Percentiles rank a stretch among this genome's conserved stretches.
phyloP scores from a whole-genome alignment of 2,329 filamentous ascomycete species.

The Aspergillus texensis region DNA sequence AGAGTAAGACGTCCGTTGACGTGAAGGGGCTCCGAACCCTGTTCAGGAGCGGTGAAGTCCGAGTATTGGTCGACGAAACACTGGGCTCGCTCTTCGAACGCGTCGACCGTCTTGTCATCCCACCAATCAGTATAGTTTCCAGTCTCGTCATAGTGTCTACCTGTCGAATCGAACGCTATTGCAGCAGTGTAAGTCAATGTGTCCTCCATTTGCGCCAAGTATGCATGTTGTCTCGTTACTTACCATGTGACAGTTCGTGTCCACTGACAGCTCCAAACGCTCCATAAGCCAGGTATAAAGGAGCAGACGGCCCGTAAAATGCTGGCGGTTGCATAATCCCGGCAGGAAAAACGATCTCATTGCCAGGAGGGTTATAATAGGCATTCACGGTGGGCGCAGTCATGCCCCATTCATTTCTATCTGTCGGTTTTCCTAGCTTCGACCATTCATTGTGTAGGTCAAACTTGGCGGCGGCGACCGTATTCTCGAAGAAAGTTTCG shows the following conservation, averaged over 20 bases:
- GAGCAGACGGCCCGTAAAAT: slow-evolving; percentile 62
- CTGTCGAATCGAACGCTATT: slow-evolving; percentile 66
- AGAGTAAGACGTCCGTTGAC: slow-evolving; percentile 67
- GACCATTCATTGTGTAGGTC: slow-evolving; percentile 57
- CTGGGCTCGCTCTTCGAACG: slow-evolving; percentile 61
- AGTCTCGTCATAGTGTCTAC: slow-evolving; percentile 65
- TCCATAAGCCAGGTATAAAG: slow-evolving; percentile 69
- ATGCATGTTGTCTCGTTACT: slow-evolving; percentile 10
- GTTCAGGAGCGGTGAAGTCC: slow-evolving; percentile 61
- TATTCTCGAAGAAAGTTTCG: slow-evolving; percentile 61
- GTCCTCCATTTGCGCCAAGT: not conserved
- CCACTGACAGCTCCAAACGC: slow-evolving; percentile 68
- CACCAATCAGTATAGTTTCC: slow-evolving; percentile 70
- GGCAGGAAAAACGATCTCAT: slow-evolving; percentile 70
- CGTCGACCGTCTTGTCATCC: slow-evolving; percentile 61
- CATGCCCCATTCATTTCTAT: slow-evolving; percentile 64
- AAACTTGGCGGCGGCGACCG: slow-evolving; percentile 54
- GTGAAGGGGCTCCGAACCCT: slow-evolving; percentile 59
- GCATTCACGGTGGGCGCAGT: slow-evolving; percentile 66
- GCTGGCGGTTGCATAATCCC: slow-evolving; percentile 71
- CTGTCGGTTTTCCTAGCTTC: slow-evolving; percentile 61
- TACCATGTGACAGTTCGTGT: slow-evolving; percentile 67
- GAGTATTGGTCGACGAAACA: slow-evolving; percentile 71
- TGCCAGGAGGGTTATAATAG: slow-evolving; percentile 66
- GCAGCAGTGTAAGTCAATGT: slow-evolving; percentile 8